Percentiles rank a stretch among this genome's conserved stretches.
phyloP scores from a whole-genome alignment of 2,329 filamentous ascomycete genomes.

The Xylaria arbuscula region DNA sequence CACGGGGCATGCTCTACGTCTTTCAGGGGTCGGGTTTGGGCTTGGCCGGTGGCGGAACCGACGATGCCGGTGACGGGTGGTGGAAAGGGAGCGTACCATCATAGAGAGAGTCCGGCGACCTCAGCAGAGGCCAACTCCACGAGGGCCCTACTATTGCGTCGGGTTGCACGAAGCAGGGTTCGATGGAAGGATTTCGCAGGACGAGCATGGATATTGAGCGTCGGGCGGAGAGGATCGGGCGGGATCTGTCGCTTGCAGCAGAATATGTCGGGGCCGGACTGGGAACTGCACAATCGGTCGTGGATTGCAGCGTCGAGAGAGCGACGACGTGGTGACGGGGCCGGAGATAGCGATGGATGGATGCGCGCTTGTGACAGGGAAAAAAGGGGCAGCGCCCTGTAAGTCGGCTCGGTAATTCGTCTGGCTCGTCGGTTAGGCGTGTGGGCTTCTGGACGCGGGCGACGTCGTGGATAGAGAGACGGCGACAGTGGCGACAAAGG shows the following conservation, averaged over 20 bases:
- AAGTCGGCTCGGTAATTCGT: conserved; percentile 18
- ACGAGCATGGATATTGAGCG: conserved; percentile 45
- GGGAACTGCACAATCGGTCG: not conserved
- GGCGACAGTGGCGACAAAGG: conserved; percentile 8
- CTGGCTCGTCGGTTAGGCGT: conserved; percentile 17
- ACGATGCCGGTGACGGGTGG: conserved; percentile 12
- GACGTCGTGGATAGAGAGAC: conserved; percentile 10
- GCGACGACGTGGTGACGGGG: conserved; percentile 7
- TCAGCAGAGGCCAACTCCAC: conserved; percentile 45
- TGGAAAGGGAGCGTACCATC: conserved; percentile 46
- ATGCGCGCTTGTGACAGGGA: conserved; percentile 21
- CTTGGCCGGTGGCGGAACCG: conserved; percentile 15
- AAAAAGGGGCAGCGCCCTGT: conserved; percentile 14
- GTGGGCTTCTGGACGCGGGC: conserved; percentile 3
- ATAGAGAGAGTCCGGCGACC: conserved; percentile 47
- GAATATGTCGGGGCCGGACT: conserved; percentile 2
- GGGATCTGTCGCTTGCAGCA: conserved; percentile 26
- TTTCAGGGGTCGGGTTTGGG: conserved; percentile 17
- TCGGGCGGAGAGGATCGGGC: conserved; percentile 26
- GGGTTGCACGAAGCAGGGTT: conserved; percentile 46
- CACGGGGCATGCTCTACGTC: conserved; percentile 9
- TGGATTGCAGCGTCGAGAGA: not conserved
- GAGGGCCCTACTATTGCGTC: conserved; percentile 43
- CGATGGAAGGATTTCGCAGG: conserved; percentile 41
- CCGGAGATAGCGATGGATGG: not conserved